Percentiles rank a stretch among this genome's conserved stretches.
Conservation (phyloP, 495 filamentous ascomycete genomes). For the Penicillium longicatenatum region DNA sequence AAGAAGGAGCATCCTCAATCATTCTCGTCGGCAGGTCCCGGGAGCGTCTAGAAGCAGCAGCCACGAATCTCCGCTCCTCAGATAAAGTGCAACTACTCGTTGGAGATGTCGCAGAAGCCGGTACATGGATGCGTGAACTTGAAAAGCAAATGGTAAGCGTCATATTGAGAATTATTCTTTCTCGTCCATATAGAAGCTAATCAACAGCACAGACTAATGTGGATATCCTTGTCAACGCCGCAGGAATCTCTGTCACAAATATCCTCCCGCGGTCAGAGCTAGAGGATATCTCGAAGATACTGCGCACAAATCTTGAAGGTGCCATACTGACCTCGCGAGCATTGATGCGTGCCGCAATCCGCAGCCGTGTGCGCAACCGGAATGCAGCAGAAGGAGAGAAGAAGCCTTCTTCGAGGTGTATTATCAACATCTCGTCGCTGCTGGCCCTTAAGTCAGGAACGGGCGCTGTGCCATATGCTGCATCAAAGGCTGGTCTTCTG, state of each 20-base stretch:
- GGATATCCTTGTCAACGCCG: conserved; percentile 75
- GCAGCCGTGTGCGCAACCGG: conserved; percentile 35
- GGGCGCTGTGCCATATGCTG: conserved; percentile 73
- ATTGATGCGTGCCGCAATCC: conserved; percentile 50
- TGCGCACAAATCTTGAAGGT: conserved; percentile 71
- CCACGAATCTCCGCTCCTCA: conserved; percentile 23
- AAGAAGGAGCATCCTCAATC: conserved; percentile 56
- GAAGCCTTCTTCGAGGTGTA: conserved; percentile 49
- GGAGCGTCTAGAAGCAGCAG: conserved; percentile 42
- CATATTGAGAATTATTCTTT: background rate
- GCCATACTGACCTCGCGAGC: conserved; percentile 65
- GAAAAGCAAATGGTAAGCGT: conserved; percentile 44
- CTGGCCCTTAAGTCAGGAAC: conserved; percentile 62
- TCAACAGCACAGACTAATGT: conserved; percentile 35
- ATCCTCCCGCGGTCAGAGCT: conserved; percentile 53
- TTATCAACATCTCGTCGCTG: conserved; percentile 80
- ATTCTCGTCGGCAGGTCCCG: conserved; percentile 55
- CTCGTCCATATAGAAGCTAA: background rate
- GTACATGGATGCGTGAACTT: conserved; percentile 48
- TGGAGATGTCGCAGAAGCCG: conserved; percentile 49
- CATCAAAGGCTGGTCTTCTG: conserved; percentile 76
- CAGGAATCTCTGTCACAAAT: conserved; percentile 63
- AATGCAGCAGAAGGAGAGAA: conserved; percentile 8
- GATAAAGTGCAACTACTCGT: conserved; percentile 36
- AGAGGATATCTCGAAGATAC: conserved; percentile 45